A percentile compares a stretch with the other conserved stretches of the same genome.
These are phyloP conservation scores for Pythium aristosporum DNA, from an alignment of 352 stramenopile species.

Conservation along the genomic window DNA sequence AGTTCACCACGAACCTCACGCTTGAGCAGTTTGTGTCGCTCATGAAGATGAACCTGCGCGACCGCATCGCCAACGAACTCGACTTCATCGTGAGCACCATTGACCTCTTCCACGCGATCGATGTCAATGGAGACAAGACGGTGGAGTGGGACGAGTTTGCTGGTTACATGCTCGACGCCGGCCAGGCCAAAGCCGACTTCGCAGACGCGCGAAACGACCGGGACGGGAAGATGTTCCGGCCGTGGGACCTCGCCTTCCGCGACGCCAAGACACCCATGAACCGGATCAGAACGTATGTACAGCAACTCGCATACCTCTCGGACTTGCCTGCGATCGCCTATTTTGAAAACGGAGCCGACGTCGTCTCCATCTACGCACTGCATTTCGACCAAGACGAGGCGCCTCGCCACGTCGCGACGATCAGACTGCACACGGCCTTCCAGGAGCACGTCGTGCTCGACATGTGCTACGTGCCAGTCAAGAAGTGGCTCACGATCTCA, in stretches of 20 bases:
- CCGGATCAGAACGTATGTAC: slow-evolving; percentile 43
- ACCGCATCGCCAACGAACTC: slow-evolving; percentile 51
- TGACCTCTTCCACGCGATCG: slow-evolving; percentile 89
- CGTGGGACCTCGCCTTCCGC: slow-evolving; percentile 33
- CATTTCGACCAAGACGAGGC: slow-evolving; percentile 65
- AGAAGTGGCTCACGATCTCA: slow-evolving; percentile 49
- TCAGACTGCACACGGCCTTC: slow-evolving; percentile 74
- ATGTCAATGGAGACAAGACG: slow-evolving; percentile 85
- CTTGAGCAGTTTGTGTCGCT: slow-evolving; percentile 71
- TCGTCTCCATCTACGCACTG: slow-evolving; percentile 64
- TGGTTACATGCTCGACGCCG: slow-evolving; percentile 80
- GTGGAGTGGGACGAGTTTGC: slow-evolving; percentile 92
- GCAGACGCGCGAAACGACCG: neutral
- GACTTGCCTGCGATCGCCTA: slow-evolving; percentile 67
- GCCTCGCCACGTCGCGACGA: slow-evolving; percentile 57
- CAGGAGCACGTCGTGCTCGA: slow-evolving; percentile 62
- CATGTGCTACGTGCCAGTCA: slow-evolving; percentile 51
- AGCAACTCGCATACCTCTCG: slow-evolving; percentile 46
- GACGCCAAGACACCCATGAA: slow-evolving; percentile 54
- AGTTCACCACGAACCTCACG: slow-evolving; percentile 50
- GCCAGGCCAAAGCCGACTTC: slow-evolving; percentile 56
- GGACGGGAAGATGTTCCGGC: slow-evolving; percentile 37
- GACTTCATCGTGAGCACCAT: slow-evolving; percentile 84
- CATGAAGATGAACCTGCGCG: slow-evolving; percentile 66
- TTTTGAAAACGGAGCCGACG: slow-evolving; percentile 62